Evolutionary conservation across 441 rosid species (phyloP), one percentile per base, ranked within the genome.

Genomic region (Adansonia rubrostipa): DNA sequence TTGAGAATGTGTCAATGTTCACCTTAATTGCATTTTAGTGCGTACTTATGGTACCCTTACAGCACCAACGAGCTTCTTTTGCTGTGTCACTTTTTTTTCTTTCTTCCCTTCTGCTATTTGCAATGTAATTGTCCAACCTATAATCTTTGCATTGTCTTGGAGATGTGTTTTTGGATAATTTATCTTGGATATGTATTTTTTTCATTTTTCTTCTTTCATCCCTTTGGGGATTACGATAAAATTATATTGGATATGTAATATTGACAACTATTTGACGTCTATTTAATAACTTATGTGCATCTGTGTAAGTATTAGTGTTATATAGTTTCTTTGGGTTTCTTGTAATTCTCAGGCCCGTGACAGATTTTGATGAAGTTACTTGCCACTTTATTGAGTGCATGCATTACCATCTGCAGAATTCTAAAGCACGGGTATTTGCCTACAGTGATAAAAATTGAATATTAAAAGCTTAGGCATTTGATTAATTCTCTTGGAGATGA

Each of bases 321-420:
- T 51, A 63, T 62, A 15, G 17, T 65, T n/a, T 48, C 48, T 64
- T 48, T 47, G 17, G 11, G 73, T 82, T 72, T 57, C 28, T 63
- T 76, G 69, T 77, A 47, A 44, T 54, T 45, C 81, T 84, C 91
- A 95, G 99, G 88, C 97, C 93, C 0, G 86, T 95, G 61, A 77
- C 73, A 61, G 91, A 90, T 81, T 93, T 88, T 48, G 93, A 95
- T 77, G 98, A 95, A 88, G 85, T 95, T 66, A 89, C 97, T 51
- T 93, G 87, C 84, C 99, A 95, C 88, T 92, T 88, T 71, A 85
- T 95, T 56, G 97, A 95, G 79, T 93, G 97, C 85, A 89, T 95
- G 70, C 87, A 92, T 76, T 88, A 87, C 64, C 85, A 88, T 76
- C 72, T 90, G 57, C 89, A 81, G 83, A 90, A 86, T 82, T 86